These are phyloP conservation scores for Pugionium dolabratum DNA, from an alignment of 345 rosid genomes.

Conservation along the genomic window DNA sequence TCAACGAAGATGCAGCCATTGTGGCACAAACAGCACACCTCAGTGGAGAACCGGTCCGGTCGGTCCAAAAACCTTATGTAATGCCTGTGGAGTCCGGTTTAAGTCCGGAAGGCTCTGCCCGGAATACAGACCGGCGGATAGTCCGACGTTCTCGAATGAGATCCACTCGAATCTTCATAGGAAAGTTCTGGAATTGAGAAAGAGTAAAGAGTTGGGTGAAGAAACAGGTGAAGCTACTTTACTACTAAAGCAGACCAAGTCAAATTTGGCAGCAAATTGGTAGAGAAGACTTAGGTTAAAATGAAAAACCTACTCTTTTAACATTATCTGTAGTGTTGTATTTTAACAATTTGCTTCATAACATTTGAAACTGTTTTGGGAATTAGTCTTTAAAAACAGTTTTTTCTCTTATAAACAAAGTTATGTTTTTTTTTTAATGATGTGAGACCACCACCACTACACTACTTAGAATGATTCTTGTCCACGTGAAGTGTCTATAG, in stretches of 20 bases:
- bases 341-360: constrained; percentile 35
- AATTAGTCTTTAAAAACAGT: constrained; percentile 18
- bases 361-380: constrained; percentile 28
- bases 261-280: constrained; percentile 39
- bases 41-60: constrained; percentile 99
- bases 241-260: constrained; percentile 35
- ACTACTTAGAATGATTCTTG: constrained; percentile 34
- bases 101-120: constrained; percentile 96
- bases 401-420: constrained; percentile 5
- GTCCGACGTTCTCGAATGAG: constrained; percentile 82
- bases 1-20: constrained; percentile 83
- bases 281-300: constrained; percentile 39
- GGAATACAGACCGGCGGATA: constrained; percentile 94
- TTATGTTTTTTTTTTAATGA: constrained; percentile 23
- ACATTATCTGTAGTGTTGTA: constrained; percentile 38
- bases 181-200: constrained; percentile 89
- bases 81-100: constrained; percentile 93
- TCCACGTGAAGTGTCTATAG: constrained; percentile 35
- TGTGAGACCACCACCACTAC: constrained; percentile 36
- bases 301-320: constrained; percentile 30
- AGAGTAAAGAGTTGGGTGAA: constrained; percentile 45
- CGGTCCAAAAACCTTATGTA: constrained; percentile 98
- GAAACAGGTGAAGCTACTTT: constrained; percentile 32
- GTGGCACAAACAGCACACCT: constrained; percentile 89
- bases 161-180: constrained; percentile 91